Base-by-base conservation (phyloP, 148 eudicot genomes). In the Agrostemma githago region DNA sequence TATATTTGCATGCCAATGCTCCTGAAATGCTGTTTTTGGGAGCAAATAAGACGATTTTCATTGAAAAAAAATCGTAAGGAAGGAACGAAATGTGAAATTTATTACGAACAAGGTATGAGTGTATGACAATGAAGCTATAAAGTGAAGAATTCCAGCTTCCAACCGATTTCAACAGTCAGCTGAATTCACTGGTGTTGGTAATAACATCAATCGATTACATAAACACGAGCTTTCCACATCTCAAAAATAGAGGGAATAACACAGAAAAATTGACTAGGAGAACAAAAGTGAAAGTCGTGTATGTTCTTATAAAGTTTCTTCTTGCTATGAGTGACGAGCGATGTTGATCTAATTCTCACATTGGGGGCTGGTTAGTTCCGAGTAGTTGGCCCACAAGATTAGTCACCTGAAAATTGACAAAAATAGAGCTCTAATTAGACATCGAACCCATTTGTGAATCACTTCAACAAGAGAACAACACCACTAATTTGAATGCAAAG, bases 341-440 rank as follows among this genome's bases (percentile, higher is more conserved):
- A 16, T 11, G 34, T 10, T 70, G 43, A 51, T 70, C 41, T 14
- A 2, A 8, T 71, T 86, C 34, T 26, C 79, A 90, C 88, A 86
- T 75, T 16, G 89, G 79, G 58, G 90, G 90, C 44, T 74, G 85
- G 66, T 80, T 87, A 62, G 90, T 76, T 80, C 86, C 89, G 39
- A 88, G 89, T 71, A 85, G 81, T 72, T 86, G 90, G 6, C 96
- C 86, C 19, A 90, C 80, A 15, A 90, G 82, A 80, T 84, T 88
- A 38, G 86, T 90, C 72, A 88, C 96, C 96, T 90, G 90, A 85
- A 76, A 74, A 71, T n/a, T 73, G 34, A 76, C 57, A 65, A n/a
- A n/a, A n/a, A n/a, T 56, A 76, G 19, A 20, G 16, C 16, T 44
- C 70, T 37, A 8, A 41, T 69, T 64, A 74, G 73, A 40, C 11